Percentiles rank a stretch among this genome's conserved stretches.
These are phyloP conservation scores for Umbellularia californica DNA, from an alignment of 164 flowering plant species.

Conservation along the genomic window DNA sequence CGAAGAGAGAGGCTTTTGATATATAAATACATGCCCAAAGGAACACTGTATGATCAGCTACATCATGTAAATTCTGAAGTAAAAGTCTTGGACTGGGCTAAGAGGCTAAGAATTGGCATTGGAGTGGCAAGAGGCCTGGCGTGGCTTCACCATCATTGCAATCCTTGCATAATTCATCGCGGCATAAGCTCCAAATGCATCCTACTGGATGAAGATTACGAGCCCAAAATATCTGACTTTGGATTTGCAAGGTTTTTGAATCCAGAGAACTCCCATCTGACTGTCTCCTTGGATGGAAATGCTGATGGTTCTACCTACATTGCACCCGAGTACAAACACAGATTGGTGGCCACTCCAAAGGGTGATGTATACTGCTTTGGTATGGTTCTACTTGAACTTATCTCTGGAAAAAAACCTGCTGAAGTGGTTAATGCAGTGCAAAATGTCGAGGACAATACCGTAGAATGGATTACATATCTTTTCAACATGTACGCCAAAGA, in stretches of 20 bases:
- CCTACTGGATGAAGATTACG: conserved; percentile 14
- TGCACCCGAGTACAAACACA: conserved; percentile 58
- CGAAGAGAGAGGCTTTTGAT: conserved; percentile 14
- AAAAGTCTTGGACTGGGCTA: conserved; percentile 17
- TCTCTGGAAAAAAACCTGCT: conserved; percentile 57
- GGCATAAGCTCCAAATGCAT: conserved; percentile 20
- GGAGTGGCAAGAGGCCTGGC: conserved; percentile 23
- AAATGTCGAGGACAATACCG: conserved; percentile 56
- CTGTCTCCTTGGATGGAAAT: conserved; percentile 1
- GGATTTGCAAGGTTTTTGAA: conserved; percentile 18
- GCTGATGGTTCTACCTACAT: conserved; percentile 14
- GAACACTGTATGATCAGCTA: conserved; percentile 9
- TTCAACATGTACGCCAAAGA: conserved; percentile 43
- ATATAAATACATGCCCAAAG: conserved; percentile 18
- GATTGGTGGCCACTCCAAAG: conserved; percentile 12
- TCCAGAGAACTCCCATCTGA: conserved; percentile 7
- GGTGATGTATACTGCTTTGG: conserved; percentile 23
- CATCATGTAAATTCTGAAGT: conserved; percentile 7
- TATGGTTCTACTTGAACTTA: conserved; percentile 26
- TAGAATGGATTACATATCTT: conserved; percentile 51
- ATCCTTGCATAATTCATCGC: conserved; percentile 13
- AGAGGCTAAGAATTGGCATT: conserved; percentile 17
- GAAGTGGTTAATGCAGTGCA: conserved; percentile 36
- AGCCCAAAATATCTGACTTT: conserved; percentile 22
- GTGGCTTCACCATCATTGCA: conserved; percentile 20